Base-by-base conservation (phyloP, 768 basidiomycete genomes). In the Trametes gibbosa region DNA sequence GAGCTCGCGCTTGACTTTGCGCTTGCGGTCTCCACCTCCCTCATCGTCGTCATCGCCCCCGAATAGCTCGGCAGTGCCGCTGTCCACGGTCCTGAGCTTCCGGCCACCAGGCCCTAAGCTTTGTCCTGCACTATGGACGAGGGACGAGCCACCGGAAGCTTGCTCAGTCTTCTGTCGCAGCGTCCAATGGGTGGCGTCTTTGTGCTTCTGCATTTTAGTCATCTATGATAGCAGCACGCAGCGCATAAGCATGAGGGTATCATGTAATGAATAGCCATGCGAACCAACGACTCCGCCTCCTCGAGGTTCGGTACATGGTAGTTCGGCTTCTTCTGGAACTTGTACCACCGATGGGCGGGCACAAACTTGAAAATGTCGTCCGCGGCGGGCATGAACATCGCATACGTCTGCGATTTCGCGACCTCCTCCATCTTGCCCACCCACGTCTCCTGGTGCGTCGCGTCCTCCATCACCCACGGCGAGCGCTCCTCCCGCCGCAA, bases 391-490 rank as follows among this genome's bases (percentile, higher is more conserved):
- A 92, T 90, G 73, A 95, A 89, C 74, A 93, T 85, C 6, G 85
- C 90, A 63, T 89, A 84, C 8, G 86, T 88, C 66, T 84, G 83
- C 24, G 83, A 79, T 74, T 83, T 90, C 12, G 77, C 75, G 17
- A 84, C 80, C 59, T 94, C 90, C 72, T 94, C 91, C 76, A 95
- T 79, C 70, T 87, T 82, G 7, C 88, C 93, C 39, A 84, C 78
- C 93, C 93, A 95, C 14, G 84, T 71, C 73, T 95, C 90, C 56
- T 79, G 76, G 50, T 83, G 80, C 19, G 79, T 78, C 37, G 80
- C 82, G 69, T 93, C 92, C 76, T 95, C 93, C 76, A 95, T 83
- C 39, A 95, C 88, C 93, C 93, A 95, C 2, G 93, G 93, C 72
- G 90, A 90, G 63, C 90, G 77, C 74, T 95, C 93, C 74, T 95